These are phyloP conservation scores for Hymenoscyphus fructigenus DNA, from an alignment of 2,329 filamentous ascomycete species.

Conservation along the genomic window DNA sequence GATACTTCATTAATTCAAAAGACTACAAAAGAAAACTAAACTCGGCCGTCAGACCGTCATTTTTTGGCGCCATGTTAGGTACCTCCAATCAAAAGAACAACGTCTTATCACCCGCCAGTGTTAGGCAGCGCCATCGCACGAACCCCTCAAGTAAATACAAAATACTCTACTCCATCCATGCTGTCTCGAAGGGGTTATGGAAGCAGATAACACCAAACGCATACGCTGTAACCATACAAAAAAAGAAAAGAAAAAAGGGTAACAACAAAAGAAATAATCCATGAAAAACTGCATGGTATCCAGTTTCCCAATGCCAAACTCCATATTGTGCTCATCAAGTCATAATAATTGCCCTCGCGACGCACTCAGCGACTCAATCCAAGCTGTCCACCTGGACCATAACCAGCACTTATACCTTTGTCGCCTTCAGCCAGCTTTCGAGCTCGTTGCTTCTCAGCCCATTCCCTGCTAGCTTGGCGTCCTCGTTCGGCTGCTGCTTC, in stretches of 20 bases:
- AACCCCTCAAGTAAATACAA: neutral
- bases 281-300: neutral
- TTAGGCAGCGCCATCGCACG: too few relatives aligned
- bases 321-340: neutral
- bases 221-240: slow-evolving; percentile 14
- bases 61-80: too few relatives aligned
- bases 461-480: slow-evolving; percentile 57
- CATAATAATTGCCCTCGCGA: neutral
- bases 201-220: slow-evolving; percentile 18
- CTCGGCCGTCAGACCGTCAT: neutral
- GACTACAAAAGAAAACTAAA: slow-evolving; percentile 4
- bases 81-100: too few relatives aligned
- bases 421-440: slow-evolving; percentile 30
- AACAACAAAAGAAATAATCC: too few relatives aligned
- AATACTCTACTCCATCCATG: slow-evolving; percentile 9
- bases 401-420: slow-evolving; percentile 28
- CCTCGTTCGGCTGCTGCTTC: slow-evolving; percentile 62
- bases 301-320: neutral
- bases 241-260: neutral
- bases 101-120: too few relatives aligned
- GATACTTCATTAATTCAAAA: slow-evolving; percentile 3
- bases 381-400: slow-evolving; percentile 31
- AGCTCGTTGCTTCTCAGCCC: slow-evolving; percentile 56
- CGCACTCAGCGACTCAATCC: slow-evolving; percentile 22
- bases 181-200: slow-evolving; percentile 2